Evolutionary conservation across 805 yeast genomes (phyloP).

Genomic region (Alloascoidea hylecoeti): DNA sequence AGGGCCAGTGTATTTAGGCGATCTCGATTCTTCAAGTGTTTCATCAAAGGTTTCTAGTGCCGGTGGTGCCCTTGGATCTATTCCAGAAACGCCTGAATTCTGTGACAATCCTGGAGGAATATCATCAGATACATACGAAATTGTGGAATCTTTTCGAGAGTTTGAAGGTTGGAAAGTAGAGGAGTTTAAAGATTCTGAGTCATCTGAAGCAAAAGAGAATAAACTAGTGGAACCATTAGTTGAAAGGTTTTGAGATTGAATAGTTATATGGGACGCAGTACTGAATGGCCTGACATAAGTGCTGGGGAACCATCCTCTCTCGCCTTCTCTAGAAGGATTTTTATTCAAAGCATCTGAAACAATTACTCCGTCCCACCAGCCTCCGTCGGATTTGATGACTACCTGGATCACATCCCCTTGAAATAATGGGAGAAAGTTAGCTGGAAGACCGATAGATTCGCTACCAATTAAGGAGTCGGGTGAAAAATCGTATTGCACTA

Average conservation of each 20-base stretch:
- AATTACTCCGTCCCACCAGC: slow-evolving; percentile 84
- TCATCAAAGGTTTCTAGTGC: too few species aligned
- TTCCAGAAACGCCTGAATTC: too few species aligned
- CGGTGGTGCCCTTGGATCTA: too few species aligned
- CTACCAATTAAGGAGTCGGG: slow-evolving; percentile 29
- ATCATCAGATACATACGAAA: background rate
- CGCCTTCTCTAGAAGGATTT: slow-evolving; percentile 25
- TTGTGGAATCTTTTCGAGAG: background rate
- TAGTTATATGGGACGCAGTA: slow-evolving; percentile 26
- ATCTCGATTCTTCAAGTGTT: too few species aligned
- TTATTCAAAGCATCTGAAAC: slow-evolving; percentile 16
- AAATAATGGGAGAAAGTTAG: slow-evolving; percentile 33
- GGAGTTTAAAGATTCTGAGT: background rate
- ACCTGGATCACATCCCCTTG: slow-evolving; percentile 67
- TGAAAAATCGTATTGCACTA: slow-evolving; percentile 40
- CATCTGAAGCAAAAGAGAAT: slow-evolving; percentile 13
- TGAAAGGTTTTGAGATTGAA: slow-evolving; percentile 15
- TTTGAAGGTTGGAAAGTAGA: slow-evolving; percentile 2
- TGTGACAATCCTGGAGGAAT: background rate
- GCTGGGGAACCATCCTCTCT: slow-evolving; percentile 81
- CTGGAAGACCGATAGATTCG: background rate
- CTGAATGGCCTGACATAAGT: slow-evolving; percentile 35
- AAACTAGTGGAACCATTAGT: slow-evolving; percentile 28
- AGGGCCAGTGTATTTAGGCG: too few species aligned
- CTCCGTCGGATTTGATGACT: slow-evolving; percentile 41